Base-by-base conservation (phyloP, 768 basidiomycete genomes). In the Termitomyces sp. region DNA sequence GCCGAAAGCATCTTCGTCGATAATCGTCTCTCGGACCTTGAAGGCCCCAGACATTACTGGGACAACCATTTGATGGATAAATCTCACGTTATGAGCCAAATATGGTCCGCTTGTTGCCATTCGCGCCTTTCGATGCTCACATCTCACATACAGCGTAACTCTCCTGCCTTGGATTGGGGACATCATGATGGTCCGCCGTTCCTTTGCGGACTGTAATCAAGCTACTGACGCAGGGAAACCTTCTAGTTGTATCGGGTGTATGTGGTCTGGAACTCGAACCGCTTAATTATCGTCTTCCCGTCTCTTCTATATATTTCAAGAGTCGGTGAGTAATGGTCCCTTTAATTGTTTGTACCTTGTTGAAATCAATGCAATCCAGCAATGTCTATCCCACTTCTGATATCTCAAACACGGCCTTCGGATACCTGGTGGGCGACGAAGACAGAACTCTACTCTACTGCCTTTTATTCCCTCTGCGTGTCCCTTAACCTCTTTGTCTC, bases 161-260 rank as follows among this genome's bases (percentile, higher is more conserved):
- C 42, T 62, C 20, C 45, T 64, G 11, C 59, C 63, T 15, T 64
- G 63, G 63, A 50, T 64, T 16, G 61, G 63, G 5, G 61, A 64
- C 48, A 32, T 64, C 7, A 44, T 64, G 46, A 64, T 64, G 57
- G 63, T 64, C 22, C 0, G 57, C 31, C n/a, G n/a, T 27, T 7
- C 32, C 40, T 15, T 20, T 16, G 20, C 18, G 16, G 22, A 27
- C n/a, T 32, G 18, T 22, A 7, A 3, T 5, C 15, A 15, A 25
- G 7, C 4, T 15, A 22, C 52, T 38, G 18, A 31, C 20, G 20
- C 18, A 53, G 9, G 4, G 13, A 16, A 35, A 7, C n/a, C 29
- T 16, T 39, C 23, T 22, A 64, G 63, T 29, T 64, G 23, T 64
- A 64, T 57, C 63, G 63, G 7, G 0, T 62, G 7, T 54, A 31